Conservation (phyloP, 495 filamentous ascomycete genomes). For the Bryoglossum gracile region DNA sequence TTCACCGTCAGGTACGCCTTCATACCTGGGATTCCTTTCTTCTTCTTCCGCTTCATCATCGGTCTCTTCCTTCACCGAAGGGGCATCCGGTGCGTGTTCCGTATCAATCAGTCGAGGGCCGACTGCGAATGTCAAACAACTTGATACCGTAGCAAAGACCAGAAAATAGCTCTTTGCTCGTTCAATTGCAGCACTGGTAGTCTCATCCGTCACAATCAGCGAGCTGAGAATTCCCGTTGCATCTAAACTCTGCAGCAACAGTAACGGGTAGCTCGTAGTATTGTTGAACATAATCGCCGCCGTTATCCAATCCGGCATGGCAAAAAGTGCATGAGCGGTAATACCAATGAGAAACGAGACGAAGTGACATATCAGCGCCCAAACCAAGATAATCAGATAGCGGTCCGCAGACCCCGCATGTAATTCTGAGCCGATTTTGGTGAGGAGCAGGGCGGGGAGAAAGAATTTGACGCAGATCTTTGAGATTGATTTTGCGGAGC, state of each 20-base stretch:
- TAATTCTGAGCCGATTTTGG: conserved; percentile 61
- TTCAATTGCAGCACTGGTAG: conserved; percentile 42
- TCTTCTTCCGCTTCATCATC: conserved; percentile 24
- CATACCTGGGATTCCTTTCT: conserved; percentile 18
- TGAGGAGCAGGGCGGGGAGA: conserved; percentile 62
- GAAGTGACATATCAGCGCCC: conserved; percentile 50
- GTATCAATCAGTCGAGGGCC: conserved; percentile 53
- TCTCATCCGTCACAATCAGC: conserved; percentile 45
- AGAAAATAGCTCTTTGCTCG: conserved; percentile 68
- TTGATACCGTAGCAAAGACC: conserved; percentile 40
- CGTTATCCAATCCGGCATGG: conserved; percentile 56
- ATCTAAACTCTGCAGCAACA: conserved; percentile 58
- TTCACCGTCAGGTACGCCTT: conserved; percentile 6
- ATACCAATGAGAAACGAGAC: conserved; percentile 48
- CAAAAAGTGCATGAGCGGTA: conserved; percentile 28
- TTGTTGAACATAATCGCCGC: conserved; percentile 72
- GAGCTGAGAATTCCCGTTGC: conserved; percentile 55
- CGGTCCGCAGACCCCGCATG: conserved; percentile 43
- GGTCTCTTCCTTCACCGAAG: conserved; percentile 27
- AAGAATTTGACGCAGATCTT: conserved; percentile 61
- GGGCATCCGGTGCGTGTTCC: conserved; percentile 32
- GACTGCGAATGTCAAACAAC: conserved; percentile 48
- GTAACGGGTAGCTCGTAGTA: conserved; percentile 61
- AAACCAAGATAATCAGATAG: conserved; percentile 50
- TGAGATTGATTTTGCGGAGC: conserved; percentile 55